phyloP scores from a whole-genome alignment of 805 yeast genomes.

The Metschnikowia anglica region DNA sequence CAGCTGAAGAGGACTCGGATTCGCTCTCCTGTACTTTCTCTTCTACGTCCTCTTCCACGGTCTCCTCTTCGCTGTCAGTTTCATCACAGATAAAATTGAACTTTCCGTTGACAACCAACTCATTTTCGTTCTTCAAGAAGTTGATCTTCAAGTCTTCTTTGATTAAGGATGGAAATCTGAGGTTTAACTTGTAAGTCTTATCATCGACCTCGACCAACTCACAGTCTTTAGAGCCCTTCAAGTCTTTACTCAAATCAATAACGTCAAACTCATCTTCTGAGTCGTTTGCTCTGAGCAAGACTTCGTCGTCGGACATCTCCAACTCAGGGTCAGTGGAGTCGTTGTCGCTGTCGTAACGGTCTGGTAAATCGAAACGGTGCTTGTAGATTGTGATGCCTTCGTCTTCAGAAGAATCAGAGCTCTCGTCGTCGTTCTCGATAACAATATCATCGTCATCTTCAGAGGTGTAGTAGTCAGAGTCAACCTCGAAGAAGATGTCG shows the following conservation, averaged over 20 bases:
- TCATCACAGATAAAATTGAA: constrained; percentile 30
- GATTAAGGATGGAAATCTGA: constrained; percentile 43
- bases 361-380: constrained; percentile 41
- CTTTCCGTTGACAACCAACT: constrained; percentile 42
- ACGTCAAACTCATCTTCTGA: constrained; percentile 30
- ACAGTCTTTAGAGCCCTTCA: constrained; percentile 44
- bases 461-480: constrained; percentile 27
- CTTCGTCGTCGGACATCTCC: constrained; percentile 29
- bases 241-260: constrained; percentile 43
- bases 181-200: constrained; percentile 38
- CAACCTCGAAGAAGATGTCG: constrained; percentile 31
- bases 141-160: constrained; percentile 41
- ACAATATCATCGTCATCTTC: constrained; percentile 25
- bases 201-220: constrained; percentile 41
- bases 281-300: constrained; percentile 18
- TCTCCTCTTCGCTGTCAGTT: constrained; percentile 26
- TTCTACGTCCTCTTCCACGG: constrained; percentile 19
- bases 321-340: constrained; percentile 42
- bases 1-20: constrained; percentile 10
- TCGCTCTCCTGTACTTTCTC: constrained; percentile 17
- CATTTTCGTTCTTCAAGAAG: constrained; percentile 41
- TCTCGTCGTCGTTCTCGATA: constrained; percentile 18
- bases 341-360: constrained; percentile 30
- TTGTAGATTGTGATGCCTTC: constrained; percentile 45
- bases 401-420: constrained; percentile 33